Percentiles rank a stretch among this genome's conserved stretches.
phyloP scores from a whole-genome alignment of 306 rosid species.

The Malus orientalis region DNA sequence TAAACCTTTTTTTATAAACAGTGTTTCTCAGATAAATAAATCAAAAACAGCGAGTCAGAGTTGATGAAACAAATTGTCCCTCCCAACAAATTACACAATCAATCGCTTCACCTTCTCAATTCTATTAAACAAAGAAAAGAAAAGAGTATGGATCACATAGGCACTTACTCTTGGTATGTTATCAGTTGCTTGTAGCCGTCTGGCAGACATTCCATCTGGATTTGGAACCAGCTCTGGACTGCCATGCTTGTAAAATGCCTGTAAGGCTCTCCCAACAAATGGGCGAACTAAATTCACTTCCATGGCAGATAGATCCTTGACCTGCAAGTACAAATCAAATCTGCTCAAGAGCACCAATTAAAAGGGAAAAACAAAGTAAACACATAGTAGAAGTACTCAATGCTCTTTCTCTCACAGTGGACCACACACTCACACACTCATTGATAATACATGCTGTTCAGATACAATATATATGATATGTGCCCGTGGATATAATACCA shows the following conservation, averaged over 20 bases:
- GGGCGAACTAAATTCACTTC: conserved; percentile 97
- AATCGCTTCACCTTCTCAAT: neutral
- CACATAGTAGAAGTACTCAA: neutral
- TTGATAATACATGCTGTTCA: neutral
- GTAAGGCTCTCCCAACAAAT: conserved; percentile 81
- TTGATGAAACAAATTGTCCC: neutral
- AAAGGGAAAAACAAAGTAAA: neutral
- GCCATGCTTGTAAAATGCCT: conserved; percentile 83
- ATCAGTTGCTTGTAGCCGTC: conserved; percentile 55
- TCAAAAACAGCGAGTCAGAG: neutral
- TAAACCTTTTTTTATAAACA: neutral
- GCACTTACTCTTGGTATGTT: conserved; percentile 68
- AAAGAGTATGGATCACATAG: neutral
- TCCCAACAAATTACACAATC: neutral
- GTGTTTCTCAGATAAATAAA: neutral
- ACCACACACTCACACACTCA: neutral
- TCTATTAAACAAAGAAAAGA: neutral
- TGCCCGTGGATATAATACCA: neutral
- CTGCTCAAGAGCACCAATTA: neutral
- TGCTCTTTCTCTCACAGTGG: neutral
- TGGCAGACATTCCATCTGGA: conserved; percentile 59
- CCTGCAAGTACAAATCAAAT: conserved; percentile 39
- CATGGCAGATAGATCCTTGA: conserved; percentile 86
- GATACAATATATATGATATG: neutral
- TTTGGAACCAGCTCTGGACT: conserved; percentile 82